Conservation (phyloP, 2,329 filamentous ascomycete genomes). For the Exophiala sp. region DNA sequence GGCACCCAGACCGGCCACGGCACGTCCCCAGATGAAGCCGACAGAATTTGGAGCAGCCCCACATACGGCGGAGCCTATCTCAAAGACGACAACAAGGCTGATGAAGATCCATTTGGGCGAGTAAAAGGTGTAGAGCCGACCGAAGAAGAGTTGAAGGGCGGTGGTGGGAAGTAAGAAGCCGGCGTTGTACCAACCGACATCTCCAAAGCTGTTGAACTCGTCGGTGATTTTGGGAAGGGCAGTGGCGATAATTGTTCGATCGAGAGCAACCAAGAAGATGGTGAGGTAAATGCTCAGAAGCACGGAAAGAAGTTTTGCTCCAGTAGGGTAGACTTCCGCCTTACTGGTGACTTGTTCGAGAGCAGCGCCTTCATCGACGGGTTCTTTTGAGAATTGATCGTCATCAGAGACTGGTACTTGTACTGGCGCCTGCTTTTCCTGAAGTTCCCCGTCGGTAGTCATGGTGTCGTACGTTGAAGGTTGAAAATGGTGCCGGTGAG, state of each 20-base stretch:
- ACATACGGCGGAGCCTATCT: conserved; percentile 51
- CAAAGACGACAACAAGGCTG: conserved; percentile 47
- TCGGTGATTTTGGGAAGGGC: conserved; percentile 25
- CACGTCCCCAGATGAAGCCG: conserved; percentile 50
- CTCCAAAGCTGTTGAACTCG: conserved; percentile 38
- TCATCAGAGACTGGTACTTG: too few species aligned
- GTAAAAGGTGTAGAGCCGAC: conserved; percentile 47
- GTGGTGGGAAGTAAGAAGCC: conserved; percentile 45
- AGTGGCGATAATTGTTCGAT: conserved; percentile 28
- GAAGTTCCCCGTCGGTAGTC: too few species aligned
- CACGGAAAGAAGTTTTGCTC: conserved; percentile 1
- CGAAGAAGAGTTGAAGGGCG: conserved; percentile 44
- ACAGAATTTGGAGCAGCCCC: conserved; percentile 47
- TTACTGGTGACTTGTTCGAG: conserved; percentile 1
- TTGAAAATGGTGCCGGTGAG: too few species aligned
- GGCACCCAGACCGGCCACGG: conserved; percentile 49
- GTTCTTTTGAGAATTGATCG: not conserved
- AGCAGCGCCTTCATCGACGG: not conserved
- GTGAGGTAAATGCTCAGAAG: conserved; percentile 1
- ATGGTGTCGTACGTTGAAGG: too few species aligned
- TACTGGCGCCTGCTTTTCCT: too few species aligned
- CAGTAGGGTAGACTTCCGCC: conserved; percentile 4
- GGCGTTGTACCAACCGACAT: conserved; percentile 38
- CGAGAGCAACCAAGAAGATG: conserved; percentile 3
- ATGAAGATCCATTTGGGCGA: conserved; percentile 47